Evolutionary conservation across 2,329 filamentous ascomycete species (phyloP), one percentile per base, ranked within the genome.

Genomic region (Scorias spongiosa): DNA sequence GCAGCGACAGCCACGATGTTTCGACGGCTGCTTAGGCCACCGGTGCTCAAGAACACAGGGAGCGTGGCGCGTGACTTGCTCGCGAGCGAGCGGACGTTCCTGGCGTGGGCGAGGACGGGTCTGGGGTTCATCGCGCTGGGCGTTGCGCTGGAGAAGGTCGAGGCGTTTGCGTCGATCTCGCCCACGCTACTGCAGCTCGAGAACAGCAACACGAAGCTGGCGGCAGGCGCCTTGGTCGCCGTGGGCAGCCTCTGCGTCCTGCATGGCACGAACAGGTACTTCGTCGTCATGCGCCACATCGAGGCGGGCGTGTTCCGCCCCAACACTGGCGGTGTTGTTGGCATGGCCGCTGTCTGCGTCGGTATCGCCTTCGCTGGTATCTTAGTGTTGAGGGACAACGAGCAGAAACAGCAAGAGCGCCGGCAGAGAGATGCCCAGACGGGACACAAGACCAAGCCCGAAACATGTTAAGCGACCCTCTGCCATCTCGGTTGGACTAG

Each of bases 71-170:
- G 69, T 37, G 71, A 75, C 51, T 68, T 74, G 46, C 68, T 74
- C 29, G 71, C 72, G 15, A 68, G 66, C 39, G 72, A 75, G 53
- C 66, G 70, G 10, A 75, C 68, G 2, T 72, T 71, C 50, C 63
- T 74, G 15, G 66, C 69, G 28, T 74, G 69, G 71, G 65, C 68
- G 10, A 63, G 70, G 10, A 71, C 67, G 2, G 69, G 69, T 0
- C 64, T 73, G 5, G 70, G 69, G 5, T 72, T 72, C 55, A 63
- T 72, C 32, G 69, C 69, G 1, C 61, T 74, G 1, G 70, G 70
- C 15, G 66, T 72, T 28, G 70, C 70, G n/a, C 65, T 73, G 43
- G 63, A 66, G 44, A 67, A 68, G 48, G 60, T 72, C 41, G 68
- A 71, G 47, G 55, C 53, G 1, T 54, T 58, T 41, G 48, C 54